A percentile compares a stretch with the other conserved stretches of the same genome.
These are phyloP conservation scores for Verticillium nonalfalfae DNA, from an alignment of 2,329 filamentous ascomycete genomes.

Conservation along the genomic window DNA sequence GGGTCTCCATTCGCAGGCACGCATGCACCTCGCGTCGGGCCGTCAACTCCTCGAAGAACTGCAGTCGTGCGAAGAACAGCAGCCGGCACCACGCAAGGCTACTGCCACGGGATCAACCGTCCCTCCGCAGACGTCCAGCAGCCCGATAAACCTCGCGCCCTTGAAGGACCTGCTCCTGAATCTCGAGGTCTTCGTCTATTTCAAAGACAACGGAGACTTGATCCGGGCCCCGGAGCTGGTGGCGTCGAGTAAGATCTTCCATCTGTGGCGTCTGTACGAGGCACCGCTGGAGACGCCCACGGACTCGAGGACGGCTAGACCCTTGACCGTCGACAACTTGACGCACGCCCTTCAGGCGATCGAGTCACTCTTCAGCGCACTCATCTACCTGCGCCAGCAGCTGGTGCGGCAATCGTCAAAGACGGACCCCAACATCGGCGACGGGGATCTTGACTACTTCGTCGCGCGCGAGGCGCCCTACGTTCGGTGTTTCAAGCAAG, in stretches of 20 bases:
- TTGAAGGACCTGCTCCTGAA: not conserved
- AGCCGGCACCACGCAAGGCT: not conserved
- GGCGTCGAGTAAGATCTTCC: not conserved
- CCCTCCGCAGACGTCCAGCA: not conserved
- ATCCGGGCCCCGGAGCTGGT: not conserved
- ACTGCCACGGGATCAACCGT: not conserved
- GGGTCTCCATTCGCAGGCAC: conserved; percentile 8
- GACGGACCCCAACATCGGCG: not conserved
- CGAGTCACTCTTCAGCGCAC: conserved; percentile 7
- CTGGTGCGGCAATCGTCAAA: not conserved
- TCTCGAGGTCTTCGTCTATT: conserved; percentile 1
- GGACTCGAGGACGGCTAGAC: not conserved
- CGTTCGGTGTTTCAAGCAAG: not conserved
- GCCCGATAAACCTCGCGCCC: not conserved
- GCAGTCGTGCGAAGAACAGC: not conserved
- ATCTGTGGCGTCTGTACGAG: conserved; percentile 5
- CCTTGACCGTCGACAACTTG: not conserved
- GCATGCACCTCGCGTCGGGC: conserved; percentile 7
- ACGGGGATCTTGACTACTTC: not conserved
- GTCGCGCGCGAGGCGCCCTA: not conserved
- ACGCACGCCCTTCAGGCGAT: not conserved
- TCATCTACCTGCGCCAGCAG: not conserved
- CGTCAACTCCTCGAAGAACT: conserved; percentile 6
- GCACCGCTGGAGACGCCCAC: not conserved
- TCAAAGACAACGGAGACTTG: conserved; percentile 1